Evolutionary conservation across 225 moss, liverwort and hornwort genomes (phyloP), one percentile per base, ranked within the genome.

Genomic region (Sphagnum contortum): DNA sequence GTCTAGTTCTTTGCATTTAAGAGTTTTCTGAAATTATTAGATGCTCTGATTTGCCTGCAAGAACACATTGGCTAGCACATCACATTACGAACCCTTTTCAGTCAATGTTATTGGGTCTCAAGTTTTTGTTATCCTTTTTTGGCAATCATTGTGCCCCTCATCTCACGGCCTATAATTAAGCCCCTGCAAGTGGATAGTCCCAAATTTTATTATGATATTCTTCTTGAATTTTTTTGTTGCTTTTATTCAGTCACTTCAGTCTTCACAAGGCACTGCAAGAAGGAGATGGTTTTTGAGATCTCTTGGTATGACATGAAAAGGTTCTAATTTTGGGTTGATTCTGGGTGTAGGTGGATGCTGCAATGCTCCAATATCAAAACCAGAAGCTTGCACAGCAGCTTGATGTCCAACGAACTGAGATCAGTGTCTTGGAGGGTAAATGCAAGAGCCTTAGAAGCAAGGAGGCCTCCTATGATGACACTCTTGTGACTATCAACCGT

Each of bases 341-440:
- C 13, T 49, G 14, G 62, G 77, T 78, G 79, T 87, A 98, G 96
- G 87, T 90, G 71, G 93, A 98, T 73, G 79, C 96, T 49, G 81
- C 79, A 70, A 90, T 88, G 77, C 84, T 98, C 59, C 96, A 98
- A 58, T 93, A 74, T 66, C 96, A 93, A 75, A 98, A 98, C 58
- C 90, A 89, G 12, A 87, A 98, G 74, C 69, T 98, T 69, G 80
- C 87, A 49, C 96, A 98, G 60, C 90, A 98, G 85, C 74, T 98
- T 66, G 96, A 98, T 72, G 85, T 87, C 5, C 92, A 91, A 73
- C 90, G 90, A 55, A 77, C 83, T 51, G 96, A 98, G 75, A 92
- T 98, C 55, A 85, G 83, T 75, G 78, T 73, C 62, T 80, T 91
- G 67, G 82, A 93, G 82, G 68, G 74, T 57, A 87, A 79, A 71